Conservation (phyloP, 495 filamentous ascomycete genomes). For the Alectoria sarmentosa region DNA sequence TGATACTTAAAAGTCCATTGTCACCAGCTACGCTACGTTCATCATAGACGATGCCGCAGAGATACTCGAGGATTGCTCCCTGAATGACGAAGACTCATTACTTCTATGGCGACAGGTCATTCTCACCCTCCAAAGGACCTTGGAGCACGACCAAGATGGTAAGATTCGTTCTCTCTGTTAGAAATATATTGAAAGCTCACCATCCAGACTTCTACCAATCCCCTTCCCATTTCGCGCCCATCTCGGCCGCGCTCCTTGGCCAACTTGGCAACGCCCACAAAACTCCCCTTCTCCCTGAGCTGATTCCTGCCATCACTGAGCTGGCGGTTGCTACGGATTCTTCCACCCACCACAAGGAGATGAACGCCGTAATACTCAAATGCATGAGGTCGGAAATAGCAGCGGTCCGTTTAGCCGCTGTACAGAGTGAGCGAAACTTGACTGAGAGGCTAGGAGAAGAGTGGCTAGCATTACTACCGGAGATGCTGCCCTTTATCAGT, state of each 20-base stretch:
- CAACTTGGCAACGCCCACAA: conserved; percentile 56
- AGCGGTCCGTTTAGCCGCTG: conserved; percentile 63
- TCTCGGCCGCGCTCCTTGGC: conserved; percentile 59
- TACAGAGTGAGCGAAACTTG: conserved; percentile 70
- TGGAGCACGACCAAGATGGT: conserved; percentile 73
- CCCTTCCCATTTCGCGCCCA: conserved; percentile 68
- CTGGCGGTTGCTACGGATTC: conserved; percentile 71
- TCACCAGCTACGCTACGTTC: conserved; percentile 83
- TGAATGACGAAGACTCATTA: conserved; percentile 45
- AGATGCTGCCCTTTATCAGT: conserved; percentile 91
- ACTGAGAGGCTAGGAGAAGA: conserved; percentile 79
- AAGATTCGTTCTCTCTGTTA: conserved; percentile 13
- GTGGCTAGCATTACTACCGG: conserved; percentile 80
- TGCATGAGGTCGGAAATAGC: conserved; percentile 63
- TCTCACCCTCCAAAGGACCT: conserved; percentile 60
- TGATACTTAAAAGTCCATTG: conserved; percentile 54
- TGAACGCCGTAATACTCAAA: conserved; percentile 69
- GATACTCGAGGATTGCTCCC: conserved; percentile 48
- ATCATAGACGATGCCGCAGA: conserved; percentile 65
- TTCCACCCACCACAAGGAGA: conserved; percentile 78
- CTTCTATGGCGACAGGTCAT: conserved; percentile 58
- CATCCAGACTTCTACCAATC: conserved; percentile 74
- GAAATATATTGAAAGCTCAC: conserved; percentile 15
- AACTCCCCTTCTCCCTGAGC: conserved; percentile 39
- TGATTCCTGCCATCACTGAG: conserved; percentile 58